Conservation (phyloP, 1,284 basidiomycete genomes). For the Cutaneotrichosporon sp. region DNA sequence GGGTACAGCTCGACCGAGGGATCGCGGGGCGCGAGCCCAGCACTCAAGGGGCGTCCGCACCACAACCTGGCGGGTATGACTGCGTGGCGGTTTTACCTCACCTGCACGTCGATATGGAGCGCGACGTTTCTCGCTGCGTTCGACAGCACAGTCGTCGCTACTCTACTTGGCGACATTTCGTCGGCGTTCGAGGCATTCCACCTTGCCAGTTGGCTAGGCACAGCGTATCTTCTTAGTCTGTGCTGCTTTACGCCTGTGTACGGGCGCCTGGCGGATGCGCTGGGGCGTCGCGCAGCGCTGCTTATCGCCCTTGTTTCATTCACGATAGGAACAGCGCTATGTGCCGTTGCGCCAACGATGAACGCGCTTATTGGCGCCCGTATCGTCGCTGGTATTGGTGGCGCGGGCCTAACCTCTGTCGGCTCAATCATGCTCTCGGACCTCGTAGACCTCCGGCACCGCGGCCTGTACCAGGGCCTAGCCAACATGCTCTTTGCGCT, state of each 20-base stretch:
- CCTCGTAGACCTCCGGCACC: slow-evolving; percentile 65
- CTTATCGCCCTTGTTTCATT: slow-evolving; percentile 71
- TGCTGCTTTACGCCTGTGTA: slow-evolving; percentile 84
- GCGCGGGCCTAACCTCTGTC: slow-evolving; percentile 46
- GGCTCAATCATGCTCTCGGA: slow-evolving; percentile 42
- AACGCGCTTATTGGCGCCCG: slow-evolving; percentile 67
- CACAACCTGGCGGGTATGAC: slow-evolving; percentile 40
- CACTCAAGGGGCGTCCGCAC: slow-evolving; percentile 14
- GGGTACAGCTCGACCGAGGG: not conserved
- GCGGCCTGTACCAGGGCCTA: slow-evolving; percentile 84
- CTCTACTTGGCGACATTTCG: slow-evolving; percentile 53
- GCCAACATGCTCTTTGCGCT: slow-evolving; percentile 61
- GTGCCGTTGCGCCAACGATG: slow-evolving; percentile 80
- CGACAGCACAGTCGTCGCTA: slow-evolving; percentile 59
- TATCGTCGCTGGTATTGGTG: slow-evolving; percentile 79
- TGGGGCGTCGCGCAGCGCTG: slow-evolving; percentile 68
- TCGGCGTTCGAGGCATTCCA: slow-evolving; percentile 43
- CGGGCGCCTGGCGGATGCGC: slow-evolving; percentile 76
- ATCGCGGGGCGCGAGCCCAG: not conserved
- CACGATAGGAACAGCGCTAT: slow-evolving; percentile 72
- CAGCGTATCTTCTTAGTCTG: slow-evolving; percentile 61
- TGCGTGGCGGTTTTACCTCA: slow-evolving; percentile 28
- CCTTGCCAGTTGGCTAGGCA: slow-evolving; percentile 68
- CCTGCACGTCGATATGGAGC: slow-evolving; percentile 33
- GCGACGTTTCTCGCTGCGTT: slow-evolving; percentile 64